Evolutionary conservation across 768 basidiomycete genomes (phyloP), one percentile per base, ranked within the genome.

Genomic region (Stropharia rugosoannulata): DNA sequence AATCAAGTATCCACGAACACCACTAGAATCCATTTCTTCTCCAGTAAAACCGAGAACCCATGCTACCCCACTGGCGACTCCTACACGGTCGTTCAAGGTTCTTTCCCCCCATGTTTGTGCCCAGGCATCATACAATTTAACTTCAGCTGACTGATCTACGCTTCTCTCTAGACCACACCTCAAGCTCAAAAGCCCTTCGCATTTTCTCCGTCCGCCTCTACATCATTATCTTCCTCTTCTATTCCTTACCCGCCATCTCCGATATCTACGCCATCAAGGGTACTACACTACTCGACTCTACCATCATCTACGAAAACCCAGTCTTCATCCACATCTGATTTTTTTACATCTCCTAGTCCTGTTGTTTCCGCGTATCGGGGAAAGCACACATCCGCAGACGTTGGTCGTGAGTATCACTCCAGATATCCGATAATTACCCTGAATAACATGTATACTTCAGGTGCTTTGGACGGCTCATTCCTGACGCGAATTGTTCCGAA

Each of bases 151-250:
- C 9, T 29, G 39, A 18, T 39, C 35, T 43, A 49, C 4, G 22
- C 13, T 13, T 35, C 41, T 41, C 22, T 25, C 10, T 54, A 78
- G 76, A 67, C 74, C 25, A 76, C 73, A 42, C 75, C 77, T 5
- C 74, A 75, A 56, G 65, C 67, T 0, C 77, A 80, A 62, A 77
- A 73, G 59, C 68, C 78, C 0, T 80, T 80, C 54, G 66, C 74
- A 3, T 71, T 73, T 51, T 73, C 73, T 2, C 70, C 73, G 1
- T 69, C 73, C 3, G 62, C 70, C 16, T 60, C 59, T 2, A 59
- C 51, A 3, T 71, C 74, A 9, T 10, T 59, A 61, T 56, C 51
- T 18, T 44, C 47, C 13, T 56, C 54, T 5, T 61, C 65, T 16
- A 54, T 57, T 19, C 60, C 57, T 37, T 78, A 77, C 60, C 72